Base-by-base conservation (phyloP, 352 stramenopile species). In the Globisporangium barbulae region DNA sequence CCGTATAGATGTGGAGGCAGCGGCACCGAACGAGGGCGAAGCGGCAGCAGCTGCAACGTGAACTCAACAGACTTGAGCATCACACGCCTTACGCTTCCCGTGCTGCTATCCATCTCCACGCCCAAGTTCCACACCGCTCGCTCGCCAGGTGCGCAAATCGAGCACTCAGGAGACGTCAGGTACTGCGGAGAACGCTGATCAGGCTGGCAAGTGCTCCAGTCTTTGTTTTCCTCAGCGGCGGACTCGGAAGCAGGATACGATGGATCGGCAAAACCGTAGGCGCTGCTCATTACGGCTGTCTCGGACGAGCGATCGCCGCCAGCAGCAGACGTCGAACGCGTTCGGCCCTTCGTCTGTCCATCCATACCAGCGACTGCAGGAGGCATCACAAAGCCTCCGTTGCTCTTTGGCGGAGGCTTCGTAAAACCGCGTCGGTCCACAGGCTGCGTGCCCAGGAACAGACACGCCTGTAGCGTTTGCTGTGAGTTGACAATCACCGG, bases 1-100 rank as follows among this genome's bases (percentile, higher is more conserved):
- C 88, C 88, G 55, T 96, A 96, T 31, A 96, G 47, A 59, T 96
- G 88, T 7, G 88, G 85, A 5, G 88, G 88, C 5, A 96, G 70
- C 12, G 85, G 84, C 25, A 96, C 88, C 1, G 85, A 85, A 5
- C 85, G 83, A 25, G 88, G 85, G 45, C 87, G 84, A 58, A 92
- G 67, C 8, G 88, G 88, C 22, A 96, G 69, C 13, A 96, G 68
- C 62, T 96, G 85, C 2, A 96, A 71, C 13, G 88, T 96, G 63
- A 96, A 96, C 63, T 96, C 88, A 25, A 96, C 86, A 22, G 85
- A 94, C 66, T 96, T 94, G n/a, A 96, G 85, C 71, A 86, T 61
- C 30, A 94, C 53, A 3, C 88, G 83, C 62, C 92, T 94, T 13
- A 93, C 72, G n/a, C 68, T 84, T 9, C 71, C 77, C 5, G 78